Evolutionary conservation across 306 rosid species (phyloP).

Genomic region (Datisca glomerata): DNA sequence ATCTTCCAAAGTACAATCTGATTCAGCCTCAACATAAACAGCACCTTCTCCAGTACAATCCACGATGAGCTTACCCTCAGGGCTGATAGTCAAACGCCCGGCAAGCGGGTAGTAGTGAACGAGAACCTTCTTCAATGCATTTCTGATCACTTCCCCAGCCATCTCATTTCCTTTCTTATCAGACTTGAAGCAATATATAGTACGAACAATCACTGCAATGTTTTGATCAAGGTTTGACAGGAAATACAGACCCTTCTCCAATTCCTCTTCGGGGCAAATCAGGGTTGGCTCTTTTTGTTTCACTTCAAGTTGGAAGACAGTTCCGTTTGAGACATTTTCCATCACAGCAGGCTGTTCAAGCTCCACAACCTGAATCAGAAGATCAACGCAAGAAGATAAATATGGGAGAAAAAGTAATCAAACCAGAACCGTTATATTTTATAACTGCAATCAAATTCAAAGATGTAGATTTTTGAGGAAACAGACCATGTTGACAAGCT

Average conservation of each 20-base stretch:
- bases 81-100: slow-evolving; percentile 39
- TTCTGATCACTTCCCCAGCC: slow-evolving; percentile 36
- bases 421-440: background rate
- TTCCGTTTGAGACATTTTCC: background rate
- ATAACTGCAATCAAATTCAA: background rate
- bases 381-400: too few relatives aligned
- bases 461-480: background rate
- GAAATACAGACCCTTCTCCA: slow-evolving; percentile 48
- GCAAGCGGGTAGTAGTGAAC: slow-evolving; percentile 67
- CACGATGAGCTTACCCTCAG: slow-evolving; percentile 71
- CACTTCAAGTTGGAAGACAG: slow-evolving; percentile 25
- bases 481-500: background rate
- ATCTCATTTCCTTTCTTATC: slow-evolving; percentile 44
- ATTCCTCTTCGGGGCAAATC: slow-evolving; percentile 44
- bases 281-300: slow-evolving; percentile 34
- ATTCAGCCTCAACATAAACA: slow-evolving; percentile 76
- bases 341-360: background rate
- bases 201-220: slow-evolving; percentile 45
- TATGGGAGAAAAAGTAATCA: background rate
- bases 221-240: slow-evolving; percentile 81
- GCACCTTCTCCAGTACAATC: slow-evolving; percentile 72
- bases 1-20: slow-evolving; percentile 39
- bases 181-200: slow-evolving; percentile 56
- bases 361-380: background rate
- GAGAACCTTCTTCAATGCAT: slow-evolving; percentile 48